Evolutionary conservation across 495 filamentous ascomycete genomes (phyloP), one percentile per base, ranked within the genome.

Genomic region (Glonium stellatum): DNA sequence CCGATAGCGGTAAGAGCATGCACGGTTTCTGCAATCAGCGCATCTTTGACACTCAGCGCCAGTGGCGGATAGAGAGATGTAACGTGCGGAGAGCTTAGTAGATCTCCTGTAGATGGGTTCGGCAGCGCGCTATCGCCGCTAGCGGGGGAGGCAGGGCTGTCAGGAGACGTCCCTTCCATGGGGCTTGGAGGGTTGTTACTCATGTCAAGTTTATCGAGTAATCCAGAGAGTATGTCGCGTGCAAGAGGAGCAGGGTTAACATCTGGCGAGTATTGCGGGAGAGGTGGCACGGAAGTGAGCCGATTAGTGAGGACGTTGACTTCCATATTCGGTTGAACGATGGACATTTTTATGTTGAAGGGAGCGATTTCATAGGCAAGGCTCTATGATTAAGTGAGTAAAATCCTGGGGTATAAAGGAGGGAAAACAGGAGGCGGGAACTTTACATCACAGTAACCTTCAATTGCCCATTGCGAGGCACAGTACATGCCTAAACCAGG

Each of bases 311-410:
- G 80, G 48, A 89, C 83, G 66, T 82, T 80, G 63, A 95, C 88
- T 74, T 96, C 91, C 53, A 89, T 79, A 61, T 83, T 87, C 60
- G 92, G 89, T 76, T 98, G 93, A 46, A 98, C 84, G 66, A 98
- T 92, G 39, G 90, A 95, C 66, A 97, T 81, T 72, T 92, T 95
- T 78, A 97, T 84, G 72, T 96, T 96, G 79, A 97, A 97, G 1
- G 93, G 93, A 0, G 93, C 93, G 55, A 98, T 87, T 74, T 98
- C 93, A 75, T 96, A 98, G 0, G 92, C 92, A 11, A 98, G 78
- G 50, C 89, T 93, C 81, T 85, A 62, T 18, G 35, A 52, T 13
- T 18, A 27, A 23, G 57, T 71, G 47, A 70, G 59, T 49, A 52
- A 8, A 31, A 31, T 4, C 8, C 54, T 1, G 25, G 23, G 8